Conservation (phyloP, 805 yeast species). For the Saturnispora zaruensis region DNA sequence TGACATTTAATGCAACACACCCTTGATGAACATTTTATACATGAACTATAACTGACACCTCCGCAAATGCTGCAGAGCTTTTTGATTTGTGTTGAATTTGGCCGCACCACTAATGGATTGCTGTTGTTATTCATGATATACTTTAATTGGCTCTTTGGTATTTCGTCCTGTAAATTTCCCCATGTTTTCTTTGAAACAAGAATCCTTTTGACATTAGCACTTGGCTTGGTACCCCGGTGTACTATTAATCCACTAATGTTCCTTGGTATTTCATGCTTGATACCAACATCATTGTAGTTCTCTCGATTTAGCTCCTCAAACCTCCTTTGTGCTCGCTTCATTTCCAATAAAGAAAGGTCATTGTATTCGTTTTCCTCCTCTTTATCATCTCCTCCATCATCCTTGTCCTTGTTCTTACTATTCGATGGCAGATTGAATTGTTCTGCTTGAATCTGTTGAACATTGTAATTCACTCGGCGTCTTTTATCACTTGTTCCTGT, state of each 20-base stretch:
- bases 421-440: conserved; percentile 14
- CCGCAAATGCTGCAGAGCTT: conserved; percentile 41
- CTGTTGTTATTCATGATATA: conserved; percentile 17
- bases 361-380: conserved; percentile 3
- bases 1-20: conserved; percentile 36
- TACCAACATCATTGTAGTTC: conserved; percentile 32
- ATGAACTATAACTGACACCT: conserved; percentile 32
- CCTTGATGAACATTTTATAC: conserved; percentile 34
- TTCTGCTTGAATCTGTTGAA: conserved; percentile 26
- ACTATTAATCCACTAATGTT: conserved; percentile 15
- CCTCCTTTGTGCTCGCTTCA: conserved; percentile 31
- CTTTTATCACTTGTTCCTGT: conserved; percentile 16
- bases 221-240: conserved; percentile 17
- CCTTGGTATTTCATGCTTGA: conserved; percentile 33
- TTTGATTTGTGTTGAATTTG: conserved; percentile 29
- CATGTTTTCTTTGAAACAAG: conserved; percentile 34
- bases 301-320: conserved; percentile 36
- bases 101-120: conserved; percentile 25
- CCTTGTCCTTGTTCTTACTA: conserved; percentile 4
- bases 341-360: conserved; percentile 21
- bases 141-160: conserved; percentile 30
- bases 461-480: conserved; percentile 29
- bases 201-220: conserved; percentile 32
- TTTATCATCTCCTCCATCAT: conserved; percentile 16
- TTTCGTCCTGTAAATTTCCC: conserved; percentile 35